Percentiles rank a stretch among this genome's conserved stretches.
Conservation (phyloP, 768 basidiomycete species). For the Mycena olivaceomarginata region DNA sequence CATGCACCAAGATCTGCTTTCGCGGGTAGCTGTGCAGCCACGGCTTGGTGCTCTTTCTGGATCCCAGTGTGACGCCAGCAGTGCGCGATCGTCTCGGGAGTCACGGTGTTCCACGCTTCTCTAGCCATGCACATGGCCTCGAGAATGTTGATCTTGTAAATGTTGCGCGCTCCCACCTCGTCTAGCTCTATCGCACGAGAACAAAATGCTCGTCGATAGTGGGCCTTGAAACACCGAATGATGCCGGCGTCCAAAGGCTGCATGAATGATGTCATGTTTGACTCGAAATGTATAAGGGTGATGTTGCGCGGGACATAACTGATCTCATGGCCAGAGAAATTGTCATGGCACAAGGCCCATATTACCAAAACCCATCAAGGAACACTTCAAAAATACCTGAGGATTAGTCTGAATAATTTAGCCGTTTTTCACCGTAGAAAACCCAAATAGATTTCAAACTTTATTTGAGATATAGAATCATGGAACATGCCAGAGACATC, state of each 20-base stretch:
- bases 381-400: no score
- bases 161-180: conserved; percentile 54
- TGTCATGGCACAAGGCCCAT: no score
- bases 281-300: conserved; percentile 51
- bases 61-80: not conserved
- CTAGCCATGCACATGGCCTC: conserved; percentile 57
- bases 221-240: conserved; percentile 59
- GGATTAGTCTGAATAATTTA: no score
- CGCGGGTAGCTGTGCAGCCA: not conserved
- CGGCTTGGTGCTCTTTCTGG: not conserved
- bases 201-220: conserved; percentile 49
- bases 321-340: not conserved
- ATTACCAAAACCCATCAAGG: no score
- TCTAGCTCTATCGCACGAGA: conserved; percentile 28
- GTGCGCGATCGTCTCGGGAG: not conserved
- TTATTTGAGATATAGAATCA: no score
- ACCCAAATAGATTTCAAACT: no score
- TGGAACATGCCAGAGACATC: no score
- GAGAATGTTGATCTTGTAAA: conserved; percentile 60
- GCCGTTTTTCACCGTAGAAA: no score
- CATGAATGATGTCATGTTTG: conserved; percentile 60
- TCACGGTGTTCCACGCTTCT: conserved; percentile 50
- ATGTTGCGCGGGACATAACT: not conserved
- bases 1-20: not conserved
- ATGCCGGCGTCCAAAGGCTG: conserved; percentile 61